Evolutionary conservation across 805 yeast species (phyloP).

Genomic region (Saturnispora saitoi): DNA sequence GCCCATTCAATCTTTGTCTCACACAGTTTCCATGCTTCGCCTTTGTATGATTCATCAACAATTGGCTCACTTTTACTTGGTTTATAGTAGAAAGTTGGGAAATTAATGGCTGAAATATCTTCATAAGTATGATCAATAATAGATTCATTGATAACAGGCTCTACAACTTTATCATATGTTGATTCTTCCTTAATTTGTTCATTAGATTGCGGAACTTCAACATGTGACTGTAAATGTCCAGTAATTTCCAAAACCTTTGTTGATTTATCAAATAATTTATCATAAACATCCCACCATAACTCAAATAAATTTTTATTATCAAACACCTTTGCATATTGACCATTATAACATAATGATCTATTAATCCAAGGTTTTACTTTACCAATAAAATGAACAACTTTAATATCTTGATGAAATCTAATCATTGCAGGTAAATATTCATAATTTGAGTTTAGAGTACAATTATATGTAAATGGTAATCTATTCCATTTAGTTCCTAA

Average conservation of each 20-base stretch:
- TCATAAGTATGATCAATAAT: background rate
- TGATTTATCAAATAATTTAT: conserved; percentile 10
- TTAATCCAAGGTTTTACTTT: conserved; percentile 38
- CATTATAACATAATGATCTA: conserved; percentile 8
- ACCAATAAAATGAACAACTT: conserved; percentile 63
- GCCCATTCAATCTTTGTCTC: conserved; percentile 21
- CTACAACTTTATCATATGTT: background rate
- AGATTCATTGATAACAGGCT: background rate
- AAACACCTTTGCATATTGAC: conserved; percentile 13
- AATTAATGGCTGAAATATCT: conserved; percentile 5
- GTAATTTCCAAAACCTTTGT: conserved; percentile 18
- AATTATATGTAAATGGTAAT: conserved; percentile 77
- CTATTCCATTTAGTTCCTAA: conserved; percentile 44
- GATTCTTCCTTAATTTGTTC: background rate
- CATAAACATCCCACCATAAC: conserved; percentile 27
- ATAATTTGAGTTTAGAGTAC: conserved; percentile 42
- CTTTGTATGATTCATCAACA: conserved; percentile 17
- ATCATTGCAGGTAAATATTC: conserved; percentile 30
- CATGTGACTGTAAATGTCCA: conserved; percentile 17
- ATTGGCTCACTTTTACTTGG: conserved; percentile 11
- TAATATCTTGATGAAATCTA: conserved; percentile 30
- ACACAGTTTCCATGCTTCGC: conserved; percentile 28
- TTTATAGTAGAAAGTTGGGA: conserved; percentile 22
- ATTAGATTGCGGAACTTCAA: background rate
- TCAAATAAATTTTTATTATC: conserved; percentile 16